Evolutionary conservation across 305 asterid genomes (phyloP).

Genomic region (Plantago coronopus): DNA sequence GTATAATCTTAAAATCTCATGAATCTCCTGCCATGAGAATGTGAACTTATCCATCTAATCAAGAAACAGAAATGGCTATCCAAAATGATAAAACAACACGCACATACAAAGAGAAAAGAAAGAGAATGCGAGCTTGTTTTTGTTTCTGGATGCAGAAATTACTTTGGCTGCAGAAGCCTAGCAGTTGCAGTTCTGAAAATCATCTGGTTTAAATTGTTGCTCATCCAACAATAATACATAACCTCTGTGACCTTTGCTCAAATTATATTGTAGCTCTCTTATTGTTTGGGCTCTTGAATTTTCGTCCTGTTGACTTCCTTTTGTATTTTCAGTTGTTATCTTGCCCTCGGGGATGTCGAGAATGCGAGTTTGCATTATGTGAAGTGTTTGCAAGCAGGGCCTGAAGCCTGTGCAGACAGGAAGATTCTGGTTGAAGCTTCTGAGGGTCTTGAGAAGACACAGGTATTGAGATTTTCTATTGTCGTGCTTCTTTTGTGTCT

Average conservation of each 20-base stretch:
- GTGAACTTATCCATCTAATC: not conserved
- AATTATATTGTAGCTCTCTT: not conserved
- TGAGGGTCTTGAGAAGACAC: constrained; percentile 77
- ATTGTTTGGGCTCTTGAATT: too few relatives aligned
- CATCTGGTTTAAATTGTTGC: constrained; percentile 2
- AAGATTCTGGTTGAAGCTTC: constrained; percentile 87
- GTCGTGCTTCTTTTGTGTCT: constrained; percentile 1
- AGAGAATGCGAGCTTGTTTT: too few relatives aligned
- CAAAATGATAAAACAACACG: too few relatives aligned
- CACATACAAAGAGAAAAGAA: too few relatives aligned
- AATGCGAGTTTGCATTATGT: constrained; percentile 68
- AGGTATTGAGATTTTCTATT: constrained; percentile 40
- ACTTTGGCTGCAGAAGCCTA: constrained; percentile 11
- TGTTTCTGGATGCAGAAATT: not conserved
- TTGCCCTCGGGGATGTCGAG: constrained; percentile 80
- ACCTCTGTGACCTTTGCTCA: not conserved
- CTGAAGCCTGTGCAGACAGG: constrained; percentile 60
- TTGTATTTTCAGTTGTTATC: constrained; percentile 69
- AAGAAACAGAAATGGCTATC: too few relatives aligned
- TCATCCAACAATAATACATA: not conserved
- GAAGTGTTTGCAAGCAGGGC: constrained; percentile 81
- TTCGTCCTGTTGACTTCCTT: constrained; percentile 21
- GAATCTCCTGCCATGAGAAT: constrained; percentile 7
- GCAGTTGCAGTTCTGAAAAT: constrained; percentile 19
- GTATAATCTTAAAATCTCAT: not conserved